Evolutionary conservation across 257 asterid species (phyloP), one percentile per base, ranked within the genome.

Genomic region (Scutellaria barbata): DNA sequence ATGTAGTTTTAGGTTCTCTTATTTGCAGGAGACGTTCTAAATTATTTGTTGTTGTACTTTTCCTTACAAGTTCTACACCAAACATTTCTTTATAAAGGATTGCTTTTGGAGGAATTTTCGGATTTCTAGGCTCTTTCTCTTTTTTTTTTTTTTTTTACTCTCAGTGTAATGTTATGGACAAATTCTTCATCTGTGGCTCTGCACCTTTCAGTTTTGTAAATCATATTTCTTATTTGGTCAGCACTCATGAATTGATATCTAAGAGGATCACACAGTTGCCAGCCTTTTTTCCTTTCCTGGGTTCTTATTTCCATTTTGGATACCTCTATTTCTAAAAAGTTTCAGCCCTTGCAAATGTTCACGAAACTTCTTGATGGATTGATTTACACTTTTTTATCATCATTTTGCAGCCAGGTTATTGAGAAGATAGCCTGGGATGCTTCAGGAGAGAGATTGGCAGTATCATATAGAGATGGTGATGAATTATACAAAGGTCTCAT

Each of bases 361-460:
- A 48, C 16, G 56, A 61, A 67, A 39, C 64, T 14, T 33, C 30
- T 25, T 60, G 55, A 37, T 55, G 64, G 74, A 60, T 52, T 62
- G 9, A 41, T 14, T 69, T 47, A 9, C 56, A n/a, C n/a, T n/a
- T 68, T 41, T 41, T 61, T 37, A 16, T 48, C 74, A 40, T 72
- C 30, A 22, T 52, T 72, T 12, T 77, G 56, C 85, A 89, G 98
- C 80, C 85, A 37, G 54, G 82, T 87, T 70, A 87, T 94, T 72
- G 92, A 89, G 79, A 94, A 91, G 89, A 86, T 94, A 80, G 96
- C 96, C 55, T 91, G 97, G 99, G 98, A 94, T 83, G 91, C 90
- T 78, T 91, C 96, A 40, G 98, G 99, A 67, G 99, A 94, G 88
- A 89, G 99, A 72, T 77, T 94, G 68, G 99, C 98, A 0, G 81